Base-by-base conservation (phyloP, 2,329 filamentous ascomycete genomes). In the Aspergillus cejpii region DNA sequence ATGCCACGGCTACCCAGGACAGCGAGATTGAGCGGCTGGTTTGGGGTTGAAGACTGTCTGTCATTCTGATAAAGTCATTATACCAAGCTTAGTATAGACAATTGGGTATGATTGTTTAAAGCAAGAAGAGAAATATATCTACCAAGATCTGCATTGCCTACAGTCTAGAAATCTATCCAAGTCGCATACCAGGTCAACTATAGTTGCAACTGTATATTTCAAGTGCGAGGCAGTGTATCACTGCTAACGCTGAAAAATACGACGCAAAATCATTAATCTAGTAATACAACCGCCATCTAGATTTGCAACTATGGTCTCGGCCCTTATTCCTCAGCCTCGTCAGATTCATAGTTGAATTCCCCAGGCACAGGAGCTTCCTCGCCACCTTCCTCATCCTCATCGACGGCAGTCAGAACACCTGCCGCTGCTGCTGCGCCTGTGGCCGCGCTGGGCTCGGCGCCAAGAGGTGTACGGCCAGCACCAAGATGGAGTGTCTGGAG, bases 381-480 rank as follows among this genome's bases (percentile, higher is more conserved):
- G 21, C 58, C 69, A 5, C 67, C 71, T 48, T 74, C 71, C 27
- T 72, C 70, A 50, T 74, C 71, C 49, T 97, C 91, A 58, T 96
- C 90, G 3, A 94, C 81, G 5, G 89, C 84, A 3, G 85, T 95
- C 55, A 95, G 71, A 1, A 94, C 87, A 44, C 84, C 86, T 0
- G 85, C 87, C 0, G 85, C 85, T 0, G 84, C 84, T 0, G 81
- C 82, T 14, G 85, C 82, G 41, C 84, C 80, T 15, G 58, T 50
- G 5, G 59, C 57, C 5, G 58, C 52, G 24, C 57, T 45, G 6
- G 43, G 39, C 12, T 53, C 56, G 6, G 52, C 52, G 28, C 51
- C 55, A 49, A 44, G 27, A 14, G 48, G 50, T 24, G 53, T 52
- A 5, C 52, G 54, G 29, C 54, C 59, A 26, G 51, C 49, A 5